Percentiles rank a stretch among this genome's conserved stretches.
Conservation (phyloP, 2,329 filamentous ascomycete species). For the Colletotrichum scovillei region DNA sequence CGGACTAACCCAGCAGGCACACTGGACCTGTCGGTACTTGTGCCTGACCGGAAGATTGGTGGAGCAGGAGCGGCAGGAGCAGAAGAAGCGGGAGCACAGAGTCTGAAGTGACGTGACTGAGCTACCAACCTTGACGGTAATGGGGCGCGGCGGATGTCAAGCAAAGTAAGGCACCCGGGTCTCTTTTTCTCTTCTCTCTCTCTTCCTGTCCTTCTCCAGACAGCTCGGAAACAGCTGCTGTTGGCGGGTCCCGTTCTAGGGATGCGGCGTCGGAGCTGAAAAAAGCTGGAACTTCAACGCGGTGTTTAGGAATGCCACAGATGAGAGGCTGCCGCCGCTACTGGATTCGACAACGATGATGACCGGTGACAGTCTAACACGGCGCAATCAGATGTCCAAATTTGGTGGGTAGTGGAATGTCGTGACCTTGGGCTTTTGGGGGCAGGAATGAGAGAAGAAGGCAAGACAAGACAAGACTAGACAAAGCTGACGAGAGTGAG, state of each 20-base stretch:
- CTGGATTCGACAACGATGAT: background rate
- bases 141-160: background rate
- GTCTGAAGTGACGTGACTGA: background rate
- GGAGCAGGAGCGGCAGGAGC: background rate
- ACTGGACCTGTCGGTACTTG: background rate
- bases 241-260: conserved; percentile 21
- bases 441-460: background rate
- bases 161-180: background rate
- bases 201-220: background rate
- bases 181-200: background rate
- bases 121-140: background rate
- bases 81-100: background rate
- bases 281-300: conserved; percentile 11
- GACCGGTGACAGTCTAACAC: background rate
- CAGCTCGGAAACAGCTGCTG: conserved; percentile 5
- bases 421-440: background rate
- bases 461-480: background rate
- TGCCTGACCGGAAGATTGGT: background rate
- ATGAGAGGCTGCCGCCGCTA: background rate
- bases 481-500: background rate
- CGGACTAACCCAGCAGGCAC: background rate
- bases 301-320: conserved; percentile 16
- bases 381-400: background rate
- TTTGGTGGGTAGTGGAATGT: background rate
- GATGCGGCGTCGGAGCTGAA: conserved; percentile 36